These are phyloP conservation scores for Meira nashicola DNA, from an alignment of 1,284 basidiomycete genomes.

Conservation along the genomic window DNA sequence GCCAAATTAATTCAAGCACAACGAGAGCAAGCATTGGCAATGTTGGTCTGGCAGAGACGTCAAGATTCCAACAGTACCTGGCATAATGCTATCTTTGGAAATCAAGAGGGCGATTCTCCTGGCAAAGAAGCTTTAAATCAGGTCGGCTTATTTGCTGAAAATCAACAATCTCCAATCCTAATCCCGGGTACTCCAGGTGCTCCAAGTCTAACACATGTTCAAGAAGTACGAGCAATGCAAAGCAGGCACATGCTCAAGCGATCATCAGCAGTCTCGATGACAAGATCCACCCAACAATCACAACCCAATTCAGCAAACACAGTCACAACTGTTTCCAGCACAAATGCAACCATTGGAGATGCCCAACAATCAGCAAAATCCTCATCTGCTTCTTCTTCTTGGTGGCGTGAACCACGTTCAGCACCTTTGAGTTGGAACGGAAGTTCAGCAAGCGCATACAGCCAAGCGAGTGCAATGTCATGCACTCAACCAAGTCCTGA, in stretches of 20 bases:
- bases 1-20: neutral
- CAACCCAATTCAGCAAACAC: too few species aligned
- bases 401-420: neutral
- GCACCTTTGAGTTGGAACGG: neutral
- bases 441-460: neutral
- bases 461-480: too few species aligned
- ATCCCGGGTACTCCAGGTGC: slow-evolving; percentile 3
- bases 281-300: too few species aligned
- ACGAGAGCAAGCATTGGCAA: neutral
- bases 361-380: too few species aligned
- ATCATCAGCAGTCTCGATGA: too few species aligned
- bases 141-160: neutral
- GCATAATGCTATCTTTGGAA: neutral
- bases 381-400: neutral
- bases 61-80: neutral
- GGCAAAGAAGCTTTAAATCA: neutral
- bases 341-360: too few species aligned
- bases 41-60: neutral
- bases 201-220: slow-evolving; percentile 1
- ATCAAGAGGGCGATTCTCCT: too few species aligned
- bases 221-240: neutral
- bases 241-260: neutral
- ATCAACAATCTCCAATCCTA: neutral
- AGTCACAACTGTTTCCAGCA: too few species aligned
- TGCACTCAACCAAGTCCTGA: too few species aligned